phyloP scores from a whole-genome alignment of 345 rosid species.

The Euphorbia tirucalli region DNA sequence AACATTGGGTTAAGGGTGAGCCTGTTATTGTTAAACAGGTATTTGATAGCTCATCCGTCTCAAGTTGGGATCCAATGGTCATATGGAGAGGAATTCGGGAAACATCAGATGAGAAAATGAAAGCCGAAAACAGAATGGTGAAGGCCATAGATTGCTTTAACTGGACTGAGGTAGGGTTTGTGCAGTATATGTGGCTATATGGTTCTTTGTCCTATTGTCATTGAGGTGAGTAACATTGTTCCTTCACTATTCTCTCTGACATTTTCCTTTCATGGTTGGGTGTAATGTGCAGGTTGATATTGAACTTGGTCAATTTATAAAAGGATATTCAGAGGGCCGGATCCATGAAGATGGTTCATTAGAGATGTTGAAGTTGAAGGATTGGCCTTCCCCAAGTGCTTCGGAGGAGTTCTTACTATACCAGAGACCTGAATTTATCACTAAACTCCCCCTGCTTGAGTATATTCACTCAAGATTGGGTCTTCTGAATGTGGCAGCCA shows the following conservation, averaged over 20 bases:
- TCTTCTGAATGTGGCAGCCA: constrained; percentile 91
- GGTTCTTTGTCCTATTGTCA: neutral
- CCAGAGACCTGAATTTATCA: constrained; percentile 84
- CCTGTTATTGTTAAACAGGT: constrained; percentile 66
- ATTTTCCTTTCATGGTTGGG: constrained; percentile 10
- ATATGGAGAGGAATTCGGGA: constrained; percentile 77
- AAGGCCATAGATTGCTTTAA: constrained; percentile 73
- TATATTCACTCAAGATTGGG: constrained; percentile 91
- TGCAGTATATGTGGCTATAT: constrained; percentile 15
- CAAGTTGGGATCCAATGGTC: constrained; percentile 79
- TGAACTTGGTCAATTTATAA: constrained; percentile 61
- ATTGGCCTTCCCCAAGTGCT: constrained; percentile 94
- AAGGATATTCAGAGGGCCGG: constrained; percentile 68
- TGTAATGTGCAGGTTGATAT: constrained; percentile 62
- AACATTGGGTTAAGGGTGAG: constrained; percentile 78
- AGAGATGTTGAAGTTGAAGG: constrained; percentile 71
- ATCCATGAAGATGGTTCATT: constrained; percentile 46
- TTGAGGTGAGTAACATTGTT: constrained; percentile 5
- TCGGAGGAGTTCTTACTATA: constrained; percentile 86
- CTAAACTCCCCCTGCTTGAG: constrained; percentile 89
- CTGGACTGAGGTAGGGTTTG: constrained; percentile 64
- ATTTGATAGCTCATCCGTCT: constrained; percentile 54
- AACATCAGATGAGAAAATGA: constrained; percentile 61
- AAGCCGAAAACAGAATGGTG: constrained; percentile 59
- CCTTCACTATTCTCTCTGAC: constrained; percentile 12